Base-by-base conservation (phyloP, 1,284 basidiomycete species). In the Schizophyllum amplum region DNA sequence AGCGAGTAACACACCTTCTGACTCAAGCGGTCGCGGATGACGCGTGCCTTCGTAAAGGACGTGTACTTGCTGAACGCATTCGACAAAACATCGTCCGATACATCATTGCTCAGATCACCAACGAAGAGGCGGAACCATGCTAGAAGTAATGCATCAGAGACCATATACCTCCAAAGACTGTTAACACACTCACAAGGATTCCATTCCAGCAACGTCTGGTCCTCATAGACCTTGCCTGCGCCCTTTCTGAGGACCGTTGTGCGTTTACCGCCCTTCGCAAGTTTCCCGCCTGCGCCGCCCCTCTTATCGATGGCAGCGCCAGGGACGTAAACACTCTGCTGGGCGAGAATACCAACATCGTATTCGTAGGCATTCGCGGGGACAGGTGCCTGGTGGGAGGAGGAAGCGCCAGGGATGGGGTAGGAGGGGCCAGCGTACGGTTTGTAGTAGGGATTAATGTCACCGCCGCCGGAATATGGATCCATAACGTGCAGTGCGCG, bases 71-170 rank as follows among this genome's bases (percentile, higher is more conserved):
- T 86, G 72, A 99, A 99, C 2, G 96, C 94, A 64, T 92, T 92
- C 53, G 93, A 76, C 20, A 98, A 81, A 13, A 93, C 89, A 65
- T 96, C 92, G 66, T 99, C 97, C 55, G 92, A 94, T 25, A 99
- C 95, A 72, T 99, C 97, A 68, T 98, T 98, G 66, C 95, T 98
- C 47, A 99, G 80, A 71, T 99, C 96, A 53, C 97, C 97, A 22
- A 99, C 94, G 67, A 99, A 99, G 51, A 99, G 76, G 25, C 97
- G 86, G 75, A 97, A 99, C 92, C 98, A 99, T 13, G 90, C 92
- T 97, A 64, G 6, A 54, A 26, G 33, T 21, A 57, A 55, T 53
- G 24, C 7, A 17, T 50, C 51, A 51, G 21, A 61, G 54, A 48
- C 21, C 49, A 57, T 48, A 33, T 47, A 13, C 25, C 48, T 4